These are phyloP conservation scores for Inonotus hispidus DNA, from an alignment of 1,284 basidiomycete species.

Conservation along the genomic window DNA sequence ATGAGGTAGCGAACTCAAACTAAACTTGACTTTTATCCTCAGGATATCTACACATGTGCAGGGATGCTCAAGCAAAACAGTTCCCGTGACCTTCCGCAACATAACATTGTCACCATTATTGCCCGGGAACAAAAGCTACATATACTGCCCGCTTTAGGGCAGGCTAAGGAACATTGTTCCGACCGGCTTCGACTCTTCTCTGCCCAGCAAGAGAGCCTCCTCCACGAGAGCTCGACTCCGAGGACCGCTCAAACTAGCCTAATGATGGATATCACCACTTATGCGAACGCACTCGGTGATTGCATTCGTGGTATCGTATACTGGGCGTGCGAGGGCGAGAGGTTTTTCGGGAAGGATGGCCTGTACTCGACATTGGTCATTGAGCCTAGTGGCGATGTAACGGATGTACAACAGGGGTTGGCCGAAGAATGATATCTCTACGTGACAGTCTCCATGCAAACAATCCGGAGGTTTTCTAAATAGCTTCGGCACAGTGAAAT, in stretches of 20 bases:
- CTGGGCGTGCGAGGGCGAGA: slow-evolving; percentile 13
- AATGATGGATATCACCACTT: background rate
- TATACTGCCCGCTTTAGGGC: background rate
- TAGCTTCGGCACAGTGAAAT: no score
- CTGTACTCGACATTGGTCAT: slow-evolving; percentile 1
- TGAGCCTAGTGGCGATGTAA: background rate
- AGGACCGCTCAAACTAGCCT: background rate
- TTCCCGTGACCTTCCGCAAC: background rate
- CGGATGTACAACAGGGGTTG: background rate
- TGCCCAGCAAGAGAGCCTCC: background rate
- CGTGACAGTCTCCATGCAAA: background rate
- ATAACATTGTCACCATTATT: slow-evolving; percentile 4
- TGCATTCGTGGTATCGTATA: slow-evolving; percentile 10
- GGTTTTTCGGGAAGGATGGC: slow-evolving; percentile 8
- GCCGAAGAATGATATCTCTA: background rate
- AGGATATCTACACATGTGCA: slow-evolving; percentile 13
- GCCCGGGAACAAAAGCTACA: background rate
- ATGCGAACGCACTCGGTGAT: slow-evolving; percentile 5
- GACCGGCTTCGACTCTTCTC: background rate
- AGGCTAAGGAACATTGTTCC: background rate
- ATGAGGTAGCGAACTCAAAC: background rate
- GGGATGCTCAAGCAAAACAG: background rate
- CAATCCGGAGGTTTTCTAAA: background rate
- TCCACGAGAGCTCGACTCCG: background rate
- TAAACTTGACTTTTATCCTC: background rate